These are phyloP conservation scores for Zizania latifolia DNA, from an alignment of 176 grass and related monocot species.

Conservation along the genomic window DNA sequence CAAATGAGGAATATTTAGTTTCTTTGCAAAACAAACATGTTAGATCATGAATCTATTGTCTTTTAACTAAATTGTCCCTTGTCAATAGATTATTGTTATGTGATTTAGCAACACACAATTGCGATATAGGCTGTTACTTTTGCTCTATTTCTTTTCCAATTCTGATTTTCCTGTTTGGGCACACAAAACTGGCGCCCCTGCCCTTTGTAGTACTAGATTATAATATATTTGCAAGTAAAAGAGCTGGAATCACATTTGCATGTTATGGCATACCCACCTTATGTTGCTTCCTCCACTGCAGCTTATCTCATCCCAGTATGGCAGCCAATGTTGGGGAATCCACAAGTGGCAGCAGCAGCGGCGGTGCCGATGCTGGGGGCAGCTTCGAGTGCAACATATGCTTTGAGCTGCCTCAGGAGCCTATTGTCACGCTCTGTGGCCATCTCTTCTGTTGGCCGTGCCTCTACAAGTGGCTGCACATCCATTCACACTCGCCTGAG, in stretches of 20 bases:
- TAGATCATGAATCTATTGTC: neutral
- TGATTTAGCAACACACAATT: neutral
- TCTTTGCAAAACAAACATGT: neutral
- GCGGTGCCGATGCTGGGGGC: conserved; percentile 13
- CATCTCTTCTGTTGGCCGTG: conserved; percentile 93
- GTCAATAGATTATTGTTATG: too few relatives aligned
- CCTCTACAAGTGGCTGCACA: conserved; percentile 79
- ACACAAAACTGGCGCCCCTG: neutral
- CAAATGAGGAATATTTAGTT: neutral
- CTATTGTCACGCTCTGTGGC: conserved; percentile 72
- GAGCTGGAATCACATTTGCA: neutral
- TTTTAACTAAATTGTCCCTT: neutral
- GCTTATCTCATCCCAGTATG: conserved; percentile 13
- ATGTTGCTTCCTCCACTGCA: neutral
- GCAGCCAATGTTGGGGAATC: conserved; percentile 53
- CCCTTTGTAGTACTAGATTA: neutral
- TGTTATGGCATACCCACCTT: neutral
- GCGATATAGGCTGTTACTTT: neutral
- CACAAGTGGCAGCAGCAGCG: conserved; percentile 29
- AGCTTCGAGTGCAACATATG: conserved; percentile 93
- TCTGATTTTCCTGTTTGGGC: neutral
- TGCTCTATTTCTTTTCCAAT: neutral
- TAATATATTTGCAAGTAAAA: neutral
- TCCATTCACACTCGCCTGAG: conserved; percentile 65
- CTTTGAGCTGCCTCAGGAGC: conserved; percentile 85